Evolutionary conservation across 2,329 filamentous ascomycete species (phyloP).

Genomic region (Pseudofabraea citricarpa): DNA sequence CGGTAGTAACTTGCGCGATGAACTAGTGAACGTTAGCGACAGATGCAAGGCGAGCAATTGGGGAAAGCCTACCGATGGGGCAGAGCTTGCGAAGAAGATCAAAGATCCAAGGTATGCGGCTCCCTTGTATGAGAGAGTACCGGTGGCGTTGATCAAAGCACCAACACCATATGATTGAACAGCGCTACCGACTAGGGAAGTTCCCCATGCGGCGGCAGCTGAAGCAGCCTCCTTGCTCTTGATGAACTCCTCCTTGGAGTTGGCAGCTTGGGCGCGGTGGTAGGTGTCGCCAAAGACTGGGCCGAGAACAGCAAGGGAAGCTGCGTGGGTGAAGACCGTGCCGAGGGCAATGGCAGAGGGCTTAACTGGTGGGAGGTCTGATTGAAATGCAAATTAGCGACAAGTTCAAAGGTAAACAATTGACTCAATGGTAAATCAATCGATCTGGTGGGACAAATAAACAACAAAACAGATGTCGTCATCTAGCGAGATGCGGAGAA

Average conservation of each 20-base stretch:
- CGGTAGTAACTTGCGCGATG: slow-evolving; percentile 78
- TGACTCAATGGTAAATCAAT: neutral
- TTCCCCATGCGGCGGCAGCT: slow-evolving; percentile 85
- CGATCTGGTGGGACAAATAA: neutral
- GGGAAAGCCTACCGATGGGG: slow-evolving; percentile 66
- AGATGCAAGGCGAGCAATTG: neutral
- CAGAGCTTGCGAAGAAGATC: slow-evolving; percentile 87
- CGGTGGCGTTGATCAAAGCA: slow-evolving; percentile 89
- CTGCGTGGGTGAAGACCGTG: slow-evolving; percentile 90
- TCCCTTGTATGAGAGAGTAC: slow-evolving; percentile 94
- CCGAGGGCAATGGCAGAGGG: slow-evolving; percentile 96
- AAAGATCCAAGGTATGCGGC: slow-evolving; percentile 87
- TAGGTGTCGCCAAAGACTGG: slow-evolving; percentile 94
- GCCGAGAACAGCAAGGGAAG: slow-evolving; percentile 80
- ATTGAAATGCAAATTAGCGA: slow-evolving; percentile 6
- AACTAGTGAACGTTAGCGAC: slow-evolving; percentile 48
- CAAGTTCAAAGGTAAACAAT: neutral
- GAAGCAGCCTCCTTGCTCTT: slow-evolving; percentile 87
- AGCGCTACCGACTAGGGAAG: slow-evolving; percentile 81
- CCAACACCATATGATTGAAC: slow-evolving; percentile 87
- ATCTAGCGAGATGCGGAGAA: neutral
- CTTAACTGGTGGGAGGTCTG: slow-evolving; percentile 77
- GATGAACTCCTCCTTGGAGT: slow-evolving; percentile 95
- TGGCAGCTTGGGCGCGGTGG: slow-evolving; percentile 83
- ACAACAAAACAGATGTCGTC: neutral